Evolutionary conservation across 2,329 filamentous ascomycete species (phyloP).

Genomic region (Neonectria coccinea): DNA sequence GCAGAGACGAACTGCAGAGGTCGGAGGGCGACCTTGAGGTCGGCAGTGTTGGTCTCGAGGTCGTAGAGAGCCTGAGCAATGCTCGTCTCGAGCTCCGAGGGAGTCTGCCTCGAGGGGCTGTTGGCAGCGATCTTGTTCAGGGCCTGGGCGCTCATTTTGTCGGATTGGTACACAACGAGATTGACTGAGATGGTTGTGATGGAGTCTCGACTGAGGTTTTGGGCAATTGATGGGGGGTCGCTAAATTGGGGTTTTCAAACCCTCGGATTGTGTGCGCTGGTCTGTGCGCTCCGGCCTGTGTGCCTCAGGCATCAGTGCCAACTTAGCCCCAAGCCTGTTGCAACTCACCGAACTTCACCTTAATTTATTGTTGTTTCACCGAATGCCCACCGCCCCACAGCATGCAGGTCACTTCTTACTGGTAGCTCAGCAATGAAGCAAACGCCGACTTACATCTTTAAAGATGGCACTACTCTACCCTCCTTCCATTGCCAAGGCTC

Average conservation of each 20-base stretch:
- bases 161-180: conserved; percentile 55
- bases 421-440: neutral
- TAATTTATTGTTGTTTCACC: neutral
- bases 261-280: conserved; percentile 44
- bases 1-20: conserved; percentile 99
- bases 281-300: conserved; percentile 20
- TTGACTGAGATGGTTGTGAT: conserved; percentile 47
- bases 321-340: neutral
- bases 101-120: conserved; percentile 95
- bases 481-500: neutral
- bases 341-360: conserved; percentile 25
- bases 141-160: conserved; percentile 75
- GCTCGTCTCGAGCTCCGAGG: conserved; percentile 96
- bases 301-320: conserved; percentile 34
- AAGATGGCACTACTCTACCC: neutral
- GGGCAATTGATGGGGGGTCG: conserved; percentile 46
- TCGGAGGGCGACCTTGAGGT: conserved; percentile 95
- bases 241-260: conserved; percentile 59
- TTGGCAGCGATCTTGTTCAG: conserved; percentile 99
- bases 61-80: conserved; percentile 98
- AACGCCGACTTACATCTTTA: neutral
- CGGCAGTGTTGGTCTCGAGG: conserved; percentile 98
- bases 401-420: conserved; percentile 11
- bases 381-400: conserved; percentile 10
- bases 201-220: conserved; percentile 47